Evolutionary conservation across 345 rosid species (phyloP).

Genomic region (Gossypium raimondii): DNA sequence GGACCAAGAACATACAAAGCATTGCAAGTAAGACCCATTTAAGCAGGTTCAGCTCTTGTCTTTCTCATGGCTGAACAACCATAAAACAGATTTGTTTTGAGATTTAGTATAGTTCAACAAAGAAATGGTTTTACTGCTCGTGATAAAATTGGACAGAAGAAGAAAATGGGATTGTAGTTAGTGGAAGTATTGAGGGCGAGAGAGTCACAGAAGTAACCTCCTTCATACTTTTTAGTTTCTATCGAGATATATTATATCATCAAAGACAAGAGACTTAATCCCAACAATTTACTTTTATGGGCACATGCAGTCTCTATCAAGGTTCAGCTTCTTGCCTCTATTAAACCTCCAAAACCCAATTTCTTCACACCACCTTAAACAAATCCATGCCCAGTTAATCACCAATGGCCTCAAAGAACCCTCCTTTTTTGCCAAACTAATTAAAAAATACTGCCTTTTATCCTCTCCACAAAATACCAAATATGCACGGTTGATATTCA

Average conservation of each 20-base stretch:
- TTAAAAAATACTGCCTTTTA: slow-evolving; percentile 39
- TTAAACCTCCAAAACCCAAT: slow-evolving; percentile 27
- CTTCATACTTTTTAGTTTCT: slow-evolving; percentile 31
- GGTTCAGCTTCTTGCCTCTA: slow-evolving; percentile 23
- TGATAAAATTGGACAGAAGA: slow-evolving; percentile 53
- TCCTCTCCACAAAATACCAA: slow-evolving; percentile 29
- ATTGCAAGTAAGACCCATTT: slow-evolving; percentile 57
- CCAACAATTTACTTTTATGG: slow-evolving; percentile 10
- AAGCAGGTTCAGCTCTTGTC: slow-evolving; percentile 31
- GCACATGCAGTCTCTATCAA: slow-evolving; percentile 24
- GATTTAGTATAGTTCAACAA: slow-evolving; percentile 19
- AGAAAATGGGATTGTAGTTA: slow-evolving; percentile 35
- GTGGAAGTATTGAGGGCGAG: slow-evolving; percentile 34
- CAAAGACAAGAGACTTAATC: too few relatives aligned
- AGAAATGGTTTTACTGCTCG: slow-evolving; percentile 20
- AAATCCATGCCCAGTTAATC: slow-evolving; percentile 56
- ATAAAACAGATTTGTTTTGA: slow-evolving; percentile 30
- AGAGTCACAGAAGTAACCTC: slow-evolving; percentile 53
- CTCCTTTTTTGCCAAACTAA: slow-evolving; percentile 36
- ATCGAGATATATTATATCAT: neutral
- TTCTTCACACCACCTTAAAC: slow-evolving; percentile 31
- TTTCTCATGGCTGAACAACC: slow-evolving; percentile 31
- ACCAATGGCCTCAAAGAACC: slow-evolving; percentile 35
- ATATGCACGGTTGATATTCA: slow-evolving; percentile 34
- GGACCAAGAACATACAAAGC: slow-evolving; percentile 88